Percentiles rank a stretch among this genome's conserved stretches.
These are phyloP conservation scores for Pneumocystis canis DNA, from an alignment of 1,139 yeast genomes.

Conservation along the genomic window DNA sequence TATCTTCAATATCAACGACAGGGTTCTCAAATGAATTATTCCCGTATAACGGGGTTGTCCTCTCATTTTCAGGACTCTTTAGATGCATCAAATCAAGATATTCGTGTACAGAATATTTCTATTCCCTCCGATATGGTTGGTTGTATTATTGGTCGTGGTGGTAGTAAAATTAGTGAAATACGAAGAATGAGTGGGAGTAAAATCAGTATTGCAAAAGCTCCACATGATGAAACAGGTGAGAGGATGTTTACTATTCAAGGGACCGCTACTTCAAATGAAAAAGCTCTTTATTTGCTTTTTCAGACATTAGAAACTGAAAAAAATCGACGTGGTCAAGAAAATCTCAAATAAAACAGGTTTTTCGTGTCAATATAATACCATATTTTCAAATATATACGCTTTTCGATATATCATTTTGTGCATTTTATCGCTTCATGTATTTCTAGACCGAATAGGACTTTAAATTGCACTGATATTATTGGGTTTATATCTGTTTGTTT, in stretches of 20 bases:
- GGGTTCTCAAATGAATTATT: not conserved
- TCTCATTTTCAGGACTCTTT: not conserved
- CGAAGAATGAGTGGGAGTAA: constrained; percentile 68
- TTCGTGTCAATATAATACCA: too few species aligned
- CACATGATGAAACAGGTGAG: constrained; percentile 44
- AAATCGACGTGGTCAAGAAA: constrained; percentile 30
- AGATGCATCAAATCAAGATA: constrained; percentile 12
- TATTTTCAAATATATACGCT: not conserved
- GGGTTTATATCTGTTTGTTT: not conserved
- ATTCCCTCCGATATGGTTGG: constrained; percentile 83
- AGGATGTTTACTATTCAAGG: constrained; percentile 66
- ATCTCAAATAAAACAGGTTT: not conserved
- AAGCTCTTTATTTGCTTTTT: constrained; percentile 51
- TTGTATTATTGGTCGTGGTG: constrained; percentile 77
- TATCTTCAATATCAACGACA: not conserved
- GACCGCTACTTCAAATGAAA: constrained; percentile 46
- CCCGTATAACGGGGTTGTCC: not conserved
- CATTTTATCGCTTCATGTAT: not conserved
- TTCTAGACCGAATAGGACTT: not conserved
- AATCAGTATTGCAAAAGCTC: constrained; percentile 62
- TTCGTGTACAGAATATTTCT: constrained; percentile 32
- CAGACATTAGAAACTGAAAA: constrained; percentile 69
- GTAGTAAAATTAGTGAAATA: constrained; percentile 74
- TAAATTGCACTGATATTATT: not conserved
- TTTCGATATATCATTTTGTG: not conserved